phyloP scores from a whole-genome alignment of 176 grass and related monocot species.

The Pharus latifolius region DNA sequence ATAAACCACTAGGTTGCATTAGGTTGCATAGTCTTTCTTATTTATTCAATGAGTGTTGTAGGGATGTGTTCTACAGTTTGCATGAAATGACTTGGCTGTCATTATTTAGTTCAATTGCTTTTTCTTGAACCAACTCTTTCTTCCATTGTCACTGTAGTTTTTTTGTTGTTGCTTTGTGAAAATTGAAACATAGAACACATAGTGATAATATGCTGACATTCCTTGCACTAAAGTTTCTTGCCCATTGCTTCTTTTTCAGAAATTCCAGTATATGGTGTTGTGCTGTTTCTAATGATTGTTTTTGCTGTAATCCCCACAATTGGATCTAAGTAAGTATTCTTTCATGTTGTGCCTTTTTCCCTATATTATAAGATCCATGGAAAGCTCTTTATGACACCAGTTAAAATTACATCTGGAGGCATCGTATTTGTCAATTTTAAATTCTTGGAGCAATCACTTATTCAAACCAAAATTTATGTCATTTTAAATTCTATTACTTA shows the following conservation, averaged over 20 bases:
- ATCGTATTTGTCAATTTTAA: neutral
- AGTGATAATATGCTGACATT: neutral
- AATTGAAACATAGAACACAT: neutral
- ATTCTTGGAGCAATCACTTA: neutral
- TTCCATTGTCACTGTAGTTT: neutral
- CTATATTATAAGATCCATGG: neutral
- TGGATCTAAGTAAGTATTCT: slow-evolving; percentile 62
- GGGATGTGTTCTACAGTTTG: no score
- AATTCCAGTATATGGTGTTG: slow-evolving; percentile 62
- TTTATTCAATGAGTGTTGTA: no score
- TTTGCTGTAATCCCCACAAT: slow-evolving; percentile 94
- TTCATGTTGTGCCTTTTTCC: neutral
- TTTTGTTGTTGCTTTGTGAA: neutral
- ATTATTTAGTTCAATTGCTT: neutral
- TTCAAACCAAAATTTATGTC: neutral
- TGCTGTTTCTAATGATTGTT: slow-evolving; percentile 62
- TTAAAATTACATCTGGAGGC: neutral
- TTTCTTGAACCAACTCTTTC: neutral
- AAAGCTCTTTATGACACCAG: neutral
- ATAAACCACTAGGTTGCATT: no score
- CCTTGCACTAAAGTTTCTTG: neutral
- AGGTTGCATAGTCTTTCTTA: no score
- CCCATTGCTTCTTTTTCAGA: slow-evolving; percentile 38
- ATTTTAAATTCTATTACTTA: neutral
- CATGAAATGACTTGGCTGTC: no score